A percentile compares a stretch with the other conserved stretches of the same genome.
These are phyloP conservation scores for Microascus cirrosus DNA, from an alignment of 2,329 filamentous ascomycete species.

Conservation along the genomic window DNA sequence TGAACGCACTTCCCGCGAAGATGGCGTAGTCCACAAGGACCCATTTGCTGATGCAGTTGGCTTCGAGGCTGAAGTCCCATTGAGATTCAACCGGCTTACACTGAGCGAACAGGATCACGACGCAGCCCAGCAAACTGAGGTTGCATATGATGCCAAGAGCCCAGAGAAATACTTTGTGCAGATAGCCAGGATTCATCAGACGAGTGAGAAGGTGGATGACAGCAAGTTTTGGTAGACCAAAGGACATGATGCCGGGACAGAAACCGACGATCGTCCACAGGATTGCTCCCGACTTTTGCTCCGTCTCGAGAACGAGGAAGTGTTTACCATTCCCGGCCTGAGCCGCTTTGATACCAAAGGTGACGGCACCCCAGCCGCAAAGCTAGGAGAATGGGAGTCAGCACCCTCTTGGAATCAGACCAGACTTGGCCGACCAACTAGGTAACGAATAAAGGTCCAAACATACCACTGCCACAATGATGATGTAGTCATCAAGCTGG, in stretches of 20 bases:
- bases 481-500: slow-evolving; percentile 10
- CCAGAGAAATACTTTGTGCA: slow-evolving; percentile 14
- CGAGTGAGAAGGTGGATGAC: slow-evolving; percentile 13
- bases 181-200: slow-evolving; percentile 13
- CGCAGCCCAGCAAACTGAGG: slow-evolving; percentile 9
- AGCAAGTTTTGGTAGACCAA: slow-evolving; percentile 17
- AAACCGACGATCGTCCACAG: slow-evolving; percentile 16
- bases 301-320: slow-evolving; percentile 6
- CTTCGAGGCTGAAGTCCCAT: slow-evolving; percentile 12
- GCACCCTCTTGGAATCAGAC: background rate
- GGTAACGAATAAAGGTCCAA: background rate
- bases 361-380: slow-evolving; percentile 8
- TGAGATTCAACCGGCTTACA: slow-evolving; percentile 13
- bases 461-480: slow-evolving; percentile 5
- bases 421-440: background rate
- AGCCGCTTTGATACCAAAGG: slow-evolving; percentile 9
- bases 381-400: slow-evolving; percentile 4
- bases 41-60: slow-evolving; percentile 9
- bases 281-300: slow-evolving; percentile 7
- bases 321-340: slow-evolving; percentile 12
- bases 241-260: slow-evolving; percentile 14
- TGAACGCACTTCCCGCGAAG: background rate
- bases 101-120: slow-evolving; percentile 12
- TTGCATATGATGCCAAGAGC: slow-evolving; percentile 8
- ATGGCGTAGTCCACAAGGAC: slow-evolving; percentile 7